These are phyloP conservation scores for Sphaerulina musiva DNA, from an alignment of 2,329 filamentous ascomycete species.

Conservation along the genomic window DNA sequence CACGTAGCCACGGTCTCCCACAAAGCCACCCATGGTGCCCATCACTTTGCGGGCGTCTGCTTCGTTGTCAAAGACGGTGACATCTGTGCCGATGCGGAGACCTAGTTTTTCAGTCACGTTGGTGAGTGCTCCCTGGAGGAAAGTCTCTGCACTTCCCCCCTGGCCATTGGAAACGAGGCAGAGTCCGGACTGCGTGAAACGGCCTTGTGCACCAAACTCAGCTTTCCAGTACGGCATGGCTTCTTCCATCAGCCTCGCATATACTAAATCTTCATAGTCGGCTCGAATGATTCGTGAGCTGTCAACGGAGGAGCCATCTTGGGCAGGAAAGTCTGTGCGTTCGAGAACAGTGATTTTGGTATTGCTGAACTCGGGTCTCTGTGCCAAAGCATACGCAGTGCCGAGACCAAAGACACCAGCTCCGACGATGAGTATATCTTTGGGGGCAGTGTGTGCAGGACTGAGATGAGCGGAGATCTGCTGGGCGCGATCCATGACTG, in stretches of 20 bases:
- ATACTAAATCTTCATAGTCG: constrained; percentile 76
- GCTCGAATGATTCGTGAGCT: constrained; percentile 57
- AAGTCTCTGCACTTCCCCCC: constrained; percentile 35
- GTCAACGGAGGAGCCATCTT: constrained; percentile 49
- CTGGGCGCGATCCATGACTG: constrained; percentile 9
- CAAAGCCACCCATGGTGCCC: constrained; percentile 37
- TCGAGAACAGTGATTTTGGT: constrained; percentile 54
- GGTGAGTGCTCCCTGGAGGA: constrained; percentile 54
- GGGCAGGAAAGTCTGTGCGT: constrained; percentile 51
- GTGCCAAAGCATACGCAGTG: constrained; percentile 63
- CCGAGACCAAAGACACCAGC: constrained; percentile 54
- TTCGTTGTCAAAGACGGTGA: constrained; percentile 36
- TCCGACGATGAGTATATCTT: constrained; percentile 45
- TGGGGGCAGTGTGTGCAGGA: constrained; percentile 27
- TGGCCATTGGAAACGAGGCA: constrained; percentile 51
- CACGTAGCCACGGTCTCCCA: constrained; percentile 62
- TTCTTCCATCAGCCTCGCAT: constrained; percentile 64
- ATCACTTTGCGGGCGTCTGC: constrained; percentile 38
- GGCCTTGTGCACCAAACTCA: constrained; percentile 54
- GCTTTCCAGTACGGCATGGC: constrained; percentile 66
- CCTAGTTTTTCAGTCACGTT: constrained; percentile 52
- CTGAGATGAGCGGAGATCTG: constrained; percentile 11
- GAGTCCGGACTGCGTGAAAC: constrained; percentile 66
- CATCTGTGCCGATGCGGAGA: constrained; percentile 35
- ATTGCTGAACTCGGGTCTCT: constrained; percentile 48